Evolutionary conservation across 1,284 basidiomycete species (phyloP).

Genomic region (Ceratobasidium theobromae): DNA sequence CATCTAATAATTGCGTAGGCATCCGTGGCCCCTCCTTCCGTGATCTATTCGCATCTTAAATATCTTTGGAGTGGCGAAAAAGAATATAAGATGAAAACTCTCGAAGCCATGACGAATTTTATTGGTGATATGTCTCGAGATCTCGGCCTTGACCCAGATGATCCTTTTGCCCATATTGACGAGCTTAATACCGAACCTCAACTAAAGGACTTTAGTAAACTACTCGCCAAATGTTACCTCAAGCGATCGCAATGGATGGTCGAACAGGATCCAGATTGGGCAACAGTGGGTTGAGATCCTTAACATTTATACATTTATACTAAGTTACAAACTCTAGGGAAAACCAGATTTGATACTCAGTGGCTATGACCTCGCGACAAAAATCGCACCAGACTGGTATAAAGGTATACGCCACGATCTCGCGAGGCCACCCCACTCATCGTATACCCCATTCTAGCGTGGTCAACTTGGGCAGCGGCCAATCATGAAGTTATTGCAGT

Average conservation of each 20-base stretch:
- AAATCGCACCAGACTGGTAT: slow-evolving; percentile 27
- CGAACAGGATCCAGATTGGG: slow-evolving; percentile 14
- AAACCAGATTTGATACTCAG: slow-evolving; percentile 17
- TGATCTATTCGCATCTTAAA: slow-evolving; percentile 96
- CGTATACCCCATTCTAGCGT: not conserved
- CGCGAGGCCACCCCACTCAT: not conserved
- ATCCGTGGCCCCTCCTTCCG: slow-evolving; percentile 77
- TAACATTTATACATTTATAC: not conserved
- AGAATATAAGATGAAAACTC: slow-evolving; percentile 62
- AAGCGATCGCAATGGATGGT: slow-evolving; percentile 90
- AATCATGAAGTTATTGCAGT: slow-evolving; percentile 21
- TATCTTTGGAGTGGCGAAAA: slow-evolving; percentile 93
- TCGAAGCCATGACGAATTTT: slow-evolving; percentile 84
- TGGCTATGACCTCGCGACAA: slow-evolving; percentile 20
- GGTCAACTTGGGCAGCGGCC: slow-evolving; percentile 27
- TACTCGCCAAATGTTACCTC: slow-evolving; percentile 96
- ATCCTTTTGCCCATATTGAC: slow-evolving; percentile 50
- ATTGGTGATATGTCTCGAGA: slow-evolving; percentile 76
- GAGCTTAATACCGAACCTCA: slow-evolving; percentile 57
- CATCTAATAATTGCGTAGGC: slow-evolving; percentile 44
- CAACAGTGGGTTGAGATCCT: not conserved
- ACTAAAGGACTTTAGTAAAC: slow-evolving; percentile 74
- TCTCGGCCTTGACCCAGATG: slow-evolving; percentile 61
- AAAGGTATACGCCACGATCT: not conserved
- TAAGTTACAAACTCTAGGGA: not conserved